These are phyloP conservation scores for Phytophthora idaei DNA, from an alignment of 352 stramenopile genomes.

Conservation along the genomic window DNA sequence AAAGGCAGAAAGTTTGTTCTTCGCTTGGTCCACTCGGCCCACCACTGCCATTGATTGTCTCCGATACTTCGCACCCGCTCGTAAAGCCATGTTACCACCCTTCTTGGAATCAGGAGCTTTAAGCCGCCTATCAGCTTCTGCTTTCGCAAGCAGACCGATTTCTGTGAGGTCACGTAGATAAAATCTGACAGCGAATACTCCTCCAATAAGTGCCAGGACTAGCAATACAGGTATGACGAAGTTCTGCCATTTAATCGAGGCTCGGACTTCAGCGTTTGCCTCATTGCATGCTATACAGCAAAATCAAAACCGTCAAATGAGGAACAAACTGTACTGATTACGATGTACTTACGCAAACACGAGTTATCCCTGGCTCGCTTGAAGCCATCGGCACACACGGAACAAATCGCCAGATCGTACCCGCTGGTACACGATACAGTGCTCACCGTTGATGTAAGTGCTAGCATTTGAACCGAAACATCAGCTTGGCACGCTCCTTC, in stretches of 20 bases:
- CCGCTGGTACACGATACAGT: conserved; percentile 46
- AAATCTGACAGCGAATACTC: conserved; percentile 43
- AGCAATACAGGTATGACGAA: conserved; percentile 76
- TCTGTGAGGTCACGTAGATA: conserved; percentile 71
- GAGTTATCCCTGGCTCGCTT: conserved; percentile 63
- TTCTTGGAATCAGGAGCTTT: conserved; percentile 32
- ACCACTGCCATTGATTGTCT: conserved; percentile 26
- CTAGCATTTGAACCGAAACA: conserved; percentile 46
- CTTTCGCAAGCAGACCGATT: conserved; percentile 64
- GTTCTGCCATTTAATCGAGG: conserved; percentile 69
- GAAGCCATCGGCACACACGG: conserved; percentile 59
- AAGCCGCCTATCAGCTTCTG: conserved; percentile 59
- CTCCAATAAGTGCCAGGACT: conserved; percentile 35
- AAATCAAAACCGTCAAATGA: not conserved
- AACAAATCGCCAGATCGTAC: conserved; percentile 73
- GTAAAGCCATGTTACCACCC: conserved; percentile 28
- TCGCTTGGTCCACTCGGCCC: conserved; percentile 36
- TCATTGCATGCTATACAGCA: conserved; percentile 52
- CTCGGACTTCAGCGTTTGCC: conserved; percentile 52
- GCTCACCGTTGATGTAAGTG: conserved; percentile 18
- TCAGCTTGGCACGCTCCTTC: conserved; percentile 52
- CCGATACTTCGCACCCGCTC: conserved; percentile 31
- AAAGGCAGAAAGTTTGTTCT: conserved; percentile 31
- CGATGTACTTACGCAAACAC: conserved; percentile 54
- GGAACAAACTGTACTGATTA: not conserved